Evolutionary conservation across 768 basidiomycete genomes (phyloP), one percentile per base, ranked within the genome.

Genomic region (Suillus tomentosus): DNA sequence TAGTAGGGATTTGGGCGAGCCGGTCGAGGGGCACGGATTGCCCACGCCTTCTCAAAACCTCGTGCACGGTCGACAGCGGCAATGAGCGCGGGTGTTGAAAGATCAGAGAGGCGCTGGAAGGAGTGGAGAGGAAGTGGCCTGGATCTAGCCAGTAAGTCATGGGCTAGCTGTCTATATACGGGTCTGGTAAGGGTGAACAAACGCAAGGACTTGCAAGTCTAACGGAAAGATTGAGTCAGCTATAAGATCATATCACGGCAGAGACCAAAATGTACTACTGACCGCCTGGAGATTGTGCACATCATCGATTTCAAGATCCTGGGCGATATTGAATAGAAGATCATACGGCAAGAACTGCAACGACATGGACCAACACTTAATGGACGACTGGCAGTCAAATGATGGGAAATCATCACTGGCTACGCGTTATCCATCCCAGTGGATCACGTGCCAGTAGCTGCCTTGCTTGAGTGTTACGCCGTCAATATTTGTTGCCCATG

Each of bases 71-170:
- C 83, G 24, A 91, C 88, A 0, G 86, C 82, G 6, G 78, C 80
- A 66, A 89, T 83, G 37, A 91, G 86, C 60, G 84, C 81, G 43
- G 79, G 79, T 3, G 87, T 88, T 3, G 84, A 80, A 1, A 91
- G 84, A 71, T 91, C 89, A 6, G 84, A 79, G 50, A 90, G 79
- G 27, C 86, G 84, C 66, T 88, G 86, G 68, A 91, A 91, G 27
- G 89, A 89, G 42, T 84, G 83, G 43, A 91, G 78, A 3, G 89
- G 89, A 13, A 91, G 75, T 0, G 89, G 85, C 5, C 90, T 84
- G 69, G 89, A 90, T 64, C 88, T 81, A 7, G 83, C 81, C 3
- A 91, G 83, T 17, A 91, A 78, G 66, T 82, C 81, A 60, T 81
- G 79, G 13, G 89, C 88, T 47, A 90, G 82, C 61, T 85, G 82